Percentiles rank a stretch among this genome's conserved stretches.
These are phyloP conservation scores for Penicillium sp. DNA, from an alignment of 2,329 filamentous ascomycete genomes.

Conservation along the genomic window DNA sequence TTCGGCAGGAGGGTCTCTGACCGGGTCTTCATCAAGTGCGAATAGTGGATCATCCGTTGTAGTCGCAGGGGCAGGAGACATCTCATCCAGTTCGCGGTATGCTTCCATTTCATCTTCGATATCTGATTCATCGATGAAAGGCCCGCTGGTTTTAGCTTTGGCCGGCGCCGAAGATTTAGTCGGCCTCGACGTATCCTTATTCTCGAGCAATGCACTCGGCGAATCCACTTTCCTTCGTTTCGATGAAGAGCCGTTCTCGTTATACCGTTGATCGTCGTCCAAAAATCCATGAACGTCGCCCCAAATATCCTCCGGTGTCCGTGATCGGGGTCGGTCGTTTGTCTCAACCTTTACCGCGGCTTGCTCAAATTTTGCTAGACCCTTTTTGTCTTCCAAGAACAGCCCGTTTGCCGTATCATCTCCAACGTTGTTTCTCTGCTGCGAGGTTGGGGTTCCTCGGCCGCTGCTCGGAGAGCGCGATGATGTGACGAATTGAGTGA, in stretches of 20 bases:
- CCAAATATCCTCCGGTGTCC: conserved; percentile 37
- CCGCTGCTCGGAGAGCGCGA: conserved; percentile 27
- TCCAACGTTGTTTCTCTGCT: conserved; percentile 9
- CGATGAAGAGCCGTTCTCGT: conserved; percentile 30
- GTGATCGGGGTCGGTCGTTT: conserved; percentile 21
- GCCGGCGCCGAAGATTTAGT: conserved; percentile 2
- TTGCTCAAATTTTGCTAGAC: conserved; percentile 8
- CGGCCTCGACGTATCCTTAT: neutral
- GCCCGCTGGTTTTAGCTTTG: conserved; percentile 30
- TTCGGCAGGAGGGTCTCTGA: conserved; percentile 19
- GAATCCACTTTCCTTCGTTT: conserved; percentile 37
- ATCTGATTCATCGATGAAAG: conserved; percentile 50
- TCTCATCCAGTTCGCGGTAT: conserved; percentile 24
- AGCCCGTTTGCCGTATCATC: conserved; percentile 24
- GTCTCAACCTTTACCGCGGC: neutral
- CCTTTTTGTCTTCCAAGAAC: conserved; percentile 38
- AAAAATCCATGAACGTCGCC: conserved; percentile 24
- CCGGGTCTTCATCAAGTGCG: conserved; percentile 9
- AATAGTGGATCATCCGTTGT: neutral
- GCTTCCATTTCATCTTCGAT: conserved; percentile 50
- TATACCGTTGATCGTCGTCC: conserved; percentile 24
- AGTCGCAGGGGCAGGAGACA: neutral
- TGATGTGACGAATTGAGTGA: conserved; percentile 44
- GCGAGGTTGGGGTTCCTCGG: conserved; percentile 25
- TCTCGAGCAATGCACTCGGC: neutral